Conservation (phyloP, 2,329 filamentous ascomycete genomes). For the Hansfordia pulvinata region DNA sequence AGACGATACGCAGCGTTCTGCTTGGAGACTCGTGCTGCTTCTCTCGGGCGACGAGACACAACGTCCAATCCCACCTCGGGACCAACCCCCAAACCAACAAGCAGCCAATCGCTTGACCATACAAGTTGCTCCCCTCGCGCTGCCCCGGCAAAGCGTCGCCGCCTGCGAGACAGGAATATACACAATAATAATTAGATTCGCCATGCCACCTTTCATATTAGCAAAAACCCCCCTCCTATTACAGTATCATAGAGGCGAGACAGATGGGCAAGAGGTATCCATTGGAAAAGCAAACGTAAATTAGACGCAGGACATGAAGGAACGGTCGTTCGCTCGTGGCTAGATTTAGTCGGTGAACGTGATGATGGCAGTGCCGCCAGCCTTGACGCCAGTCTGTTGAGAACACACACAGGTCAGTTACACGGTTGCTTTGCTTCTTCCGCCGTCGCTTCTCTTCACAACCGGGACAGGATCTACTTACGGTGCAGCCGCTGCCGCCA, state of each 20-base stretch:
- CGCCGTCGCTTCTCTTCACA: conserved; percentile 3
- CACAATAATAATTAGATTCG: conserved; percentile 21
- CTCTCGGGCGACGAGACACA: too few relatives aligned
- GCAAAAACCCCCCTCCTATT: conserved; percentile 9
- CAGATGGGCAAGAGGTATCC: conserved; percentile 18
- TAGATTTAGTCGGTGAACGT: conserved; percentile 23
- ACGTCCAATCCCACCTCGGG: background rate
- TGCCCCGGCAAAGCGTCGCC: too few relatives aligned
- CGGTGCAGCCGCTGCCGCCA: conserved; percentile 61
- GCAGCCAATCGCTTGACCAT: background rate
- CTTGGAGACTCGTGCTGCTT: too few relatives aligned
- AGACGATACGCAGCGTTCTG: too few relatives aligned
- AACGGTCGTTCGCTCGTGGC: conserved; percentile 5
- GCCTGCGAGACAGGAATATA: conserved; percentile 11
- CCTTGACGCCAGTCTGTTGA: conserved; percentile 29
- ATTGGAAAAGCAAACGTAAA: conserved; percentile 18
- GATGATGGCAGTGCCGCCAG: conserved; percentile 26
- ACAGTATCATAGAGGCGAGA: conserved; percentile 9
- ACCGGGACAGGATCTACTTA: conserved; percentile 33
- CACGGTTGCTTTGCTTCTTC: too few relatives aligned
- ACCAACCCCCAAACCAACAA: too few relatives aligned
- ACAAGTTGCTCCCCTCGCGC: background rate
- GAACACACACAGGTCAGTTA: too few relatives aligned
- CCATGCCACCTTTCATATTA: conserved; percentile 11
- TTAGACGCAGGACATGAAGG: conserved; percentile 11